Evolutionary conservation across 2,329 filamentous ascomycete genomes (phyloP).

Genomic region (Venturia aucupariae): DNA sequence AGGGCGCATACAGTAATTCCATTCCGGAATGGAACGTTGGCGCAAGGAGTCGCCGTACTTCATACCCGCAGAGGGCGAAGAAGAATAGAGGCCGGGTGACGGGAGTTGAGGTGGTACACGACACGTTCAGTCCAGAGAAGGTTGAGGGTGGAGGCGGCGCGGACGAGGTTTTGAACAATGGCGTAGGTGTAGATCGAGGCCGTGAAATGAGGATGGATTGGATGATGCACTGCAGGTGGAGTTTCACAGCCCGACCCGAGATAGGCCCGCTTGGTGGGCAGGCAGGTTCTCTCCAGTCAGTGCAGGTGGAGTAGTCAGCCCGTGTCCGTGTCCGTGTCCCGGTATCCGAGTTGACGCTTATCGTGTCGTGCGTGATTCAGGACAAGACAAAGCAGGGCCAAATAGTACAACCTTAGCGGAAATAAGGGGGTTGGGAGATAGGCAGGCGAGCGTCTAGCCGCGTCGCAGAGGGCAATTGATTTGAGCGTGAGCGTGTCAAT

Average conservation of each 20-base stretch:
- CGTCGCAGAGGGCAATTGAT: too few relatives aligned
- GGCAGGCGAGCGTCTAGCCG: background rate
- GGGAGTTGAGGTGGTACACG: background rate
- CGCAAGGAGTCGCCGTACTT: slow-evolving; percentile 70
- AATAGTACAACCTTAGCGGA: too few relatives aligned
- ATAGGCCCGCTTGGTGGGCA: background rate
- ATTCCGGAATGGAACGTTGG: slow-evolving; percentile 70
- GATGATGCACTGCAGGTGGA: too few relatives aligned
- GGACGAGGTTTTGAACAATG: background rate
- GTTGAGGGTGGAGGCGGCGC: background rate
- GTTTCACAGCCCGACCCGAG: too few relatives aligned
- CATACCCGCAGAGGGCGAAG: slow-evolving; percentile 37
- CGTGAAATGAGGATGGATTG: slow-evolving; percentile 2
- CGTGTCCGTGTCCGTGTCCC: too few relatives aligned
- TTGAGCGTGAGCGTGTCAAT: too few relatives aligned
- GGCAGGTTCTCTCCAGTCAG: background rate
- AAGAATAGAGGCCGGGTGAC: background rate
- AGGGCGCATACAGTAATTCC: slow-evolving; percentile 56
- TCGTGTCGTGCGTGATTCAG: too few relatives aligned
- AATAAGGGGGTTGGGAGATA: background rate
- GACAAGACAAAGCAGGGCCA: too few relatives aligned
- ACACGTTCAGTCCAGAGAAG: too few relatives aligned
- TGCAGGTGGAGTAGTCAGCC: too few relatives aligned
- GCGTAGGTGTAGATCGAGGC: background rate
- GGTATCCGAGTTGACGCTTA: too few relatives aligned